phyloP scores from a whole-genome alignment of 1,139 yeast species.

The Hyphopichia pseudoburtonii region DNA sequence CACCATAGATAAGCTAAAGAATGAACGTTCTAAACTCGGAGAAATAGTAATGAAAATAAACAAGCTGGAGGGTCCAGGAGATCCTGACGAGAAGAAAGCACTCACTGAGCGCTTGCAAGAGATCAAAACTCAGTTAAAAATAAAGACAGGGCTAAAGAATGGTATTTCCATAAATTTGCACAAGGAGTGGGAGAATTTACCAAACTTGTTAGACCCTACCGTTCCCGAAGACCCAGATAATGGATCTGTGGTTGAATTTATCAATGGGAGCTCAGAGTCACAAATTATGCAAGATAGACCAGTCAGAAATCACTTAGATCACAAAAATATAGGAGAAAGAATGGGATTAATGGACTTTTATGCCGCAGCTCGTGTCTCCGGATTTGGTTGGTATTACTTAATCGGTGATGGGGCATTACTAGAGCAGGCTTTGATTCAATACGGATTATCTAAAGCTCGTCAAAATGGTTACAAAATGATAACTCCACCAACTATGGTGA shows the following conservation, averaged over 20 bases:
- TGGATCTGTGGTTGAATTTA: constrained; percentile 45
- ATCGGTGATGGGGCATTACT: constrained; percentile 83
- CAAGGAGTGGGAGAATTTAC: constrained; percentile 51
- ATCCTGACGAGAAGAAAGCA: no score
- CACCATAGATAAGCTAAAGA: neutral
- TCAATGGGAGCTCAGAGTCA: constrained; percentile 40
- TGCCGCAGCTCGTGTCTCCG: constrained; percentile 74
- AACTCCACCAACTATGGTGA: constrained; percentile 84
- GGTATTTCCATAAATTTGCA: constrained; percentile 26
- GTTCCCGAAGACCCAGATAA: constrained; percentile 45
- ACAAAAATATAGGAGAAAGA: constrained; percentile 61
- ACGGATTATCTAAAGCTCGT: constrained; percentile 68
- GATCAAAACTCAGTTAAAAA: no score
- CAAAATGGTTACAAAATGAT: constrained; percentile 66
- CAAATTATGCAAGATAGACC: constrained; percentile 21
- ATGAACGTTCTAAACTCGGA: neutral
- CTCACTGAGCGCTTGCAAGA: no score
- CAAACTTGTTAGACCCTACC: constrained; percentile 60
- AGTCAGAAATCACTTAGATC: constrained; percentile 44
- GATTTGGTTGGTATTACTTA: constrained; percentile 87
- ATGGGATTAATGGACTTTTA: constrained; percentile 68
- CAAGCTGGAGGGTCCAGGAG: constrained; percentile 14
- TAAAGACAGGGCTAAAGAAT: no score
- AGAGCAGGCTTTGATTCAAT: constrained; percentile 87
- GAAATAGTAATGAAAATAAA: constrained; percentile 1